These are phyloP conservation scores for Aspergillus flavus DNA, from an alignment of 2,329 filamentous ascomycete genomes.

Conservation along the genomic window DNA sequence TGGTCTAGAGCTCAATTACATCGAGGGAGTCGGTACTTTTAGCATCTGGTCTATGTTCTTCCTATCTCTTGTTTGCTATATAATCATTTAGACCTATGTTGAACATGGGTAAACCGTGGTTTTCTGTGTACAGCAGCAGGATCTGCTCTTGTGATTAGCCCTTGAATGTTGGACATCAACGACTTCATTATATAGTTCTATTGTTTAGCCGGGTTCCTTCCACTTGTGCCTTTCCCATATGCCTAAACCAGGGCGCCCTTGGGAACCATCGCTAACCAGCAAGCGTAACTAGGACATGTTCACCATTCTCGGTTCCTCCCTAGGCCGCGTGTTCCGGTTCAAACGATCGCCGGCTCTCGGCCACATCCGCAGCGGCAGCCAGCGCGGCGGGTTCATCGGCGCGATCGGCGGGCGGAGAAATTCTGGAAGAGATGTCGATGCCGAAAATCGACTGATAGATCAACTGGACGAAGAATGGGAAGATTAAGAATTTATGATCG, in stretches of 20 bases:
- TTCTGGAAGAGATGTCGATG: slow-evolving; percentile 58
- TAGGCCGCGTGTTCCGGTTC: slow-evolving; percentile 42
- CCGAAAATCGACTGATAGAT: slow-evolving; percentile 92
- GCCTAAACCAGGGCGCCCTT: not conserved
- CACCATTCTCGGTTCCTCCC: slow-evolving; percentile 50
- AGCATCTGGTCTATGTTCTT: slow-evolving; percentile 9
- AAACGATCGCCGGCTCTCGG: slow-evolving; percentile 36
- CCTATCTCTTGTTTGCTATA: slow-evolving; percentile 9
- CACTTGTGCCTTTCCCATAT: not conserved
- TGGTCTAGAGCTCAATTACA: slow-evolving; percentile 22
- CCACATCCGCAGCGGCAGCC: slow-evolving; percentile 36
- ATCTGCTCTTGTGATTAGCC: slow-evolving; percentile 12
- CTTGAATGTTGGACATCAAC: slow-evolving; percentile 5
- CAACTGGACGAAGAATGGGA: slow-evolving; percentile 98
- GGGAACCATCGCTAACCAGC: slow-evolving; percentile 3
- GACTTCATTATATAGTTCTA: slow-evolving; percentile 9
- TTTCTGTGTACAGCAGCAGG: slow-evolving; percentile 1
- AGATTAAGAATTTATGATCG: slow-evolving; percentile 52
- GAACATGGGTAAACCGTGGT: slow-evolving; percentile 8
- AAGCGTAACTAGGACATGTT: slow-evolving; percentile 46
- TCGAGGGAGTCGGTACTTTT: slow-evolving; percentile 10
- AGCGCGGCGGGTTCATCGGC: slow-evolving; percentile 35
- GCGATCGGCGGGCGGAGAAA: slow-evolving; percentile 37
- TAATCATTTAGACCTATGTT: slow-evolving; percentile 8
- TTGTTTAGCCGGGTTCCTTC: not conserved